phyloP scores from a whole-genome alignment of 169 alveolate species.

The Cryptosporidium meleagridis region DNA sequence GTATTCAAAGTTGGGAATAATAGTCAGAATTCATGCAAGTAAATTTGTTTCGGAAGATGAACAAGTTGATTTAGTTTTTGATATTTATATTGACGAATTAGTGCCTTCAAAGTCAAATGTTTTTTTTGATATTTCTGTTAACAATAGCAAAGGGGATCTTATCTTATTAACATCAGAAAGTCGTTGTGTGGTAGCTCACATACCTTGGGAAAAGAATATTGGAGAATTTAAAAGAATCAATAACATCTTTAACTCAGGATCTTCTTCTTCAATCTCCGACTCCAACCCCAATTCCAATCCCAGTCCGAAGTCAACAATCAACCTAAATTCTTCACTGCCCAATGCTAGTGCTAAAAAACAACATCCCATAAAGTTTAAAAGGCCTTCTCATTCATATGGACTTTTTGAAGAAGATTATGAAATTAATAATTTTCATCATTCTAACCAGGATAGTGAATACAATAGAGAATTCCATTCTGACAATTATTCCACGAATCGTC shows the following conservation, averaged over 20 bases:
- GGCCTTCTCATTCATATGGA: conserved; percentile 35
- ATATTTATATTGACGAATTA: conserved; percentile 24
- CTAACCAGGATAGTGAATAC: neutral
- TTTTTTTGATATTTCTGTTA: conserved; percentile 32
- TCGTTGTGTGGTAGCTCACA: conserved; percentile 45
- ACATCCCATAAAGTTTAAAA: neutral
- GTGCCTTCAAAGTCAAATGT: conserved; percentile 18
- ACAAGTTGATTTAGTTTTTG: conserved; percentile 6
- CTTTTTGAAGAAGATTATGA: conserved; percentile 34
- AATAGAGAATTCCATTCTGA: neutral
- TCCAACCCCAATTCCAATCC: neutral
- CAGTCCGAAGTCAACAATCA: neutral
- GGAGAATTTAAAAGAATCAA: too few species aligned
- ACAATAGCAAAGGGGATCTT: conserved; percentile 13
- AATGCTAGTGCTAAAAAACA: neutral
- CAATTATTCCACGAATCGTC: neutral
- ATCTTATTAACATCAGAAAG: conserved; percentile 28
- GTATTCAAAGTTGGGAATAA: conserved; percentile 31
- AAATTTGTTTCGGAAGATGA: neutral
- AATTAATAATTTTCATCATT: neutral
- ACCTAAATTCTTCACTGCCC: neutral
- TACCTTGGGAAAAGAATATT: conserved; percentile 26
- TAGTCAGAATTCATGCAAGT: conserved; percentile 43
- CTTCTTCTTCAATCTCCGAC: neutral
- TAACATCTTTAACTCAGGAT: neutral